A percentile compares a stretch with the other conserved stretches of the same genome.
phyloP scores from a whole-genome alignment of 352 stramenopile species.

The Phytopythium sindhum region DNA sequence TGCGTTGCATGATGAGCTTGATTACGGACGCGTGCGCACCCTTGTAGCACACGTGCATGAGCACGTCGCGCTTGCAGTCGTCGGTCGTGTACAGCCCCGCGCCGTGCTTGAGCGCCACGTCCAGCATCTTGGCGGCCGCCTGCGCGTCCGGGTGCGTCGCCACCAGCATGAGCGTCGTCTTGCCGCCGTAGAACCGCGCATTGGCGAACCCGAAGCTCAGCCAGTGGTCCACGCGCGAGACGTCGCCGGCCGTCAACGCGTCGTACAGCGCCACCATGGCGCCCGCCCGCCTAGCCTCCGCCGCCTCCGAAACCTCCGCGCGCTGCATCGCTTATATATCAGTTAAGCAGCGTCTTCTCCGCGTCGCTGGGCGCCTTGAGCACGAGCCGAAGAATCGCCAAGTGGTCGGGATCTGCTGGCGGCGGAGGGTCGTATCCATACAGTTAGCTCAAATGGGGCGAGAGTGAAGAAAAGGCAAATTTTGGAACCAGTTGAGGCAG shows the following conservation, averaged over 20 bases:
- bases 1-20: conserved; percentile 1
- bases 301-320: background rate
- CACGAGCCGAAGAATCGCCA: background rate
- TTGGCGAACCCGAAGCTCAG: conserved; percentile 1
- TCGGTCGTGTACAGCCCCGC: conserved; percentile 10
- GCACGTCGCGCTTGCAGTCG: background rate
- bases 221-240: background rate
- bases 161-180: conserved; percentile 16
- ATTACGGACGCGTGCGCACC: conserved; percentile 8
- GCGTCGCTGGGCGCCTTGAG: background rate
- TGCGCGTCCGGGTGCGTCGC: conserved; percentile 2
- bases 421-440: background rate
- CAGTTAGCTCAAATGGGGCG: no score
- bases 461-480: no score
- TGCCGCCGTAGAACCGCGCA: conserved; percentile 7
- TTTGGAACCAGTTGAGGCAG: no score
- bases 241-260: conserved; percentile 1
- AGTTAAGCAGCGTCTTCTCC: background rate
- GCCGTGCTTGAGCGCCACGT: conserved; percentile 6
- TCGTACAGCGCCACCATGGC: background rate
- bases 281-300: background rate
- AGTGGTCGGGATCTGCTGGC: background rate
- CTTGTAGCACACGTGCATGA: conserved; percentile 12
- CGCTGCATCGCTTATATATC: background rate
- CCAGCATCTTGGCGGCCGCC: conserved; percentile 8